Conservation (phyloP, 169 alveolate genomes). For the Plasmodium yoelii region DNA sequence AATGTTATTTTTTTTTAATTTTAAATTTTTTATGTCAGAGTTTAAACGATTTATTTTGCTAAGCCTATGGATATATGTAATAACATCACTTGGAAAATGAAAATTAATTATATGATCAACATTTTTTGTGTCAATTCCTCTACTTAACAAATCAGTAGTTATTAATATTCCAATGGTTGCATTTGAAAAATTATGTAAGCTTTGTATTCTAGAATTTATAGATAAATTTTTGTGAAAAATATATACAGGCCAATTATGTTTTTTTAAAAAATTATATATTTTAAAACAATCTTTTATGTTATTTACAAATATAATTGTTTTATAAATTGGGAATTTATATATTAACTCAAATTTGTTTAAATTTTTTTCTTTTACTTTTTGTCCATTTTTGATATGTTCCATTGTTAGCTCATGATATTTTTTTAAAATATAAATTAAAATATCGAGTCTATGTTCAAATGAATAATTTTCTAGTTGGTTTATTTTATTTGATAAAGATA, state of each 20-base stretch:
- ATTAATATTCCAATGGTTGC: slow-evolving; percentile 73
- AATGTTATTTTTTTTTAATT: not conserved
- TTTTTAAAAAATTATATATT: slow-evolving; percentile 55
- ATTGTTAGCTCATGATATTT: slow-evolving; percentile 31
- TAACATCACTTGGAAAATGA: slow-evolving; percentile 81
- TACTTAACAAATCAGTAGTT: slow-evolving; percentile 81
- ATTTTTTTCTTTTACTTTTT: no score
- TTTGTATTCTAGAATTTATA: slow-evolving; percentile 81
- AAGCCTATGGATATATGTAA: slow-evolving; percentile 81
- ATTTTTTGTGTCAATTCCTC: slow-evolving; percentile 80
- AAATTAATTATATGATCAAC: slow-evolving; percentile 82
- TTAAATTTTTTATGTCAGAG: not conserved
- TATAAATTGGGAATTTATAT: slow-evolving; percentile 12
- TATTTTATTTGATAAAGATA: slow-evolving; percentile 40
- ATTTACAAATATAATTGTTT: slow-evolving; percentile 58
- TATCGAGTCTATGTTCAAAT: slow-evolving; percentile 57
- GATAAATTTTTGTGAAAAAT: slow-evolving; percentile 82
- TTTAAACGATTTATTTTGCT: slow-evolving; percentile 41
- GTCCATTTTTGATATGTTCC: not conserved
- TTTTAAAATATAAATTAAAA: slow-evolving; percentile 50
- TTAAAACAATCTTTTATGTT: slow-evolving; percentile 53
- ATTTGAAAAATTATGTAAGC: slow-evolving; percentile 75
- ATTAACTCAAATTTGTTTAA: slow-evolving; percentile 18
- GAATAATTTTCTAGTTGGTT: slow-evolving; percentile 51
- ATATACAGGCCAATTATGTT: slow-evolving; percentile 84